Evolutionary conservation across 2,329 filamentous ascomycete species (phyloP).

Genomic region (Xylaria sp.): DNA sequence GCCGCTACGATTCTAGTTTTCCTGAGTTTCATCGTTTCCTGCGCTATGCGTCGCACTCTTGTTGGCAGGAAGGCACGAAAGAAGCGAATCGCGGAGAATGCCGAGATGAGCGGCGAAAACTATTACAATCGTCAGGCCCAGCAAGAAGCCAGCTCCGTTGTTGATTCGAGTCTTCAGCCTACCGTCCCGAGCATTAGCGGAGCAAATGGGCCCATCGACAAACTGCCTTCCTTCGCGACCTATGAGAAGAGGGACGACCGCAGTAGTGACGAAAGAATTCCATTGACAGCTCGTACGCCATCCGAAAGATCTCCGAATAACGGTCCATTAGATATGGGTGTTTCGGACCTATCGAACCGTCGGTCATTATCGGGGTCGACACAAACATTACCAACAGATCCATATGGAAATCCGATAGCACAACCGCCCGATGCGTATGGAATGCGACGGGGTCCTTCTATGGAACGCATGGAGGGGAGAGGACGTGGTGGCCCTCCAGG

Average conservation of each 20-base stretch:
- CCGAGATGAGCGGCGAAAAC: conserved; percentile 95
- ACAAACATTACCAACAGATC: conserved; percentile 59
- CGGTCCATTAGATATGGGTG: conserved; percentile 53
- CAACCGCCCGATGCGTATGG: conserved; percentile 58
- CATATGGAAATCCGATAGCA: conserved; percentile 69
- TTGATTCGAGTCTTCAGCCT: conserved; percentile 61
- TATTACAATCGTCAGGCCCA: conserved; percentile 80
- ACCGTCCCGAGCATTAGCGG: conserved; percentile 68
- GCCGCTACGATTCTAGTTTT: conserved; percentile 88
- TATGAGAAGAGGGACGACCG: conserved; percentile 73
- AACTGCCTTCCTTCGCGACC: conserved; percentile 66
- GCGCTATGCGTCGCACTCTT: conserved; percentile 91
- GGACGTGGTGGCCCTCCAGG: conserved; percentile 63
- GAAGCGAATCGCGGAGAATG: conserved; percentile 90
- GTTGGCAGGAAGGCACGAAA: conserved; percentile 93
- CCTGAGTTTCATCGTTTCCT: conserved; percentile 84
- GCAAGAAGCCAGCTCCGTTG: conserved; percentile 57
- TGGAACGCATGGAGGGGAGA: conserved; percentile 61
- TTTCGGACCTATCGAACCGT: conserved; percentile 50
- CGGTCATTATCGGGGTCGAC: conserved; percentile 55
- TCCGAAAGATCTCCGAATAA: conserved; percentile 65
- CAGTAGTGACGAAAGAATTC: conserved; percentile 75
- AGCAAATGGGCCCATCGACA: conserved; percentile 59
- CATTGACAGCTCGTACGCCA: conserved; percentile 73
- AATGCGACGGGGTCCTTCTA: conserved; percentile 58